Percentiles rank a stretch among this genome's conserved stretches.
phyloP scores from a whole-genome alignment of 345 rosid genomes.

The Dipteronia dyeriana region DNA sequence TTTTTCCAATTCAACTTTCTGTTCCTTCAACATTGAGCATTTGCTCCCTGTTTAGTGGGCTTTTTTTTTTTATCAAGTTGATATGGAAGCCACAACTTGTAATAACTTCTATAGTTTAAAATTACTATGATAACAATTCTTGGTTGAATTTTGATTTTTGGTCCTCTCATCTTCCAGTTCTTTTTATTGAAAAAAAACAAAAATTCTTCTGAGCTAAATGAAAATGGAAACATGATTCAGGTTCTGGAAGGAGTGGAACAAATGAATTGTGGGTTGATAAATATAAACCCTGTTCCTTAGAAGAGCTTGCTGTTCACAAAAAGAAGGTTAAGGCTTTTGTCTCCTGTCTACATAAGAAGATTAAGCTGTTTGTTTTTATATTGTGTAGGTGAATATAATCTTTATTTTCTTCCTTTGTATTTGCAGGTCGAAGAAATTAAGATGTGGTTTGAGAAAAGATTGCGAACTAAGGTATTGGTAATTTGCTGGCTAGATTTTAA shows the following conservation, averaged over 20 bases:
- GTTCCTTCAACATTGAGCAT: not conserved
- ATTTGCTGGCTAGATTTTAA: not conserved
- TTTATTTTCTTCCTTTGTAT: not conserved
- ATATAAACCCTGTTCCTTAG: constrained; percentile 63
- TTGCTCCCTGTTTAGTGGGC: not conserved
- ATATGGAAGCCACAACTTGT: not conserved
- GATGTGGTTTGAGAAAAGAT: constrained; percentile 68
- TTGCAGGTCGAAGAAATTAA: constrained; percentile 76
- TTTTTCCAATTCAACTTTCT: not conserved
- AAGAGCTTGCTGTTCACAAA: constrained; percentile 90
- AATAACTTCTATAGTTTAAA: not conserved
- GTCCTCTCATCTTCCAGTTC: not conserved
- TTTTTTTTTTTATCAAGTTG: not conserved
- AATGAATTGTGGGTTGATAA: constrained; percentile 85
- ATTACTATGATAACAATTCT: not conserved
- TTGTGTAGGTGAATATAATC: not conserved
- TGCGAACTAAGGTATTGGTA: constrained; percentile 50
- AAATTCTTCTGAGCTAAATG: constrained; percentile 15
- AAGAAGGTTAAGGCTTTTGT: constrained; percentile 59
- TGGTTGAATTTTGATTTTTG: not conserved
- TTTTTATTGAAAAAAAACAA: no score
- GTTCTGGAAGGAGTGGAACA: constrained; percentile 34
- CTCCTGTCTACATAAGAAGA: constrained; percentile 39
- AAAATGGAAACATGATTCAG: constrained; percentile 32
- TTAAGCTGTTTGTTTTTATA: constrained; percentile 9